These are phyloP conservation scores for Parietaria judaica DNA, from an alignment of 306 rosid species.

Conservation along the genomic window DNA sequence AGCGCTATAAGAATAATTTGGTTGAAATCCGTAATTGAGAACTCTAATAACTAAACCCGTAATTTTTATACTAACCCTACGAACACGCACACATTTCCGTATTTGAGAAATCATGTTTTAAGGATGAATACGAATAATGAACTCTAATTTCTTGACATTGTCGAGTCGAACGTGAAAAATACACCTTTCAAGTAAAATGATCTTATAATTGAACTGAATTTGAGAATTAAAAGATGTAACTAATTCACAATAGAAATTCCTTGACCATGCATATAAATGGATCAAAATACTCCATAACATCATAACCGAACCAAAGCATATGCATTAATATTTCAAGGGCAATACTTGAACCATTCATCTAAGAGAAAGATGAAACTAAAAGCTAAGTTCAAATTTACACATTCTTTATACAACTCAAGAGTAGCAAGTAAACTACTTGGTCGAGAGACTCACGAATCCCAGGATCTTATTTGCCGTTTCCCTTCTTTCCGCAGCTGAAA, in stretches of 20 bases:
- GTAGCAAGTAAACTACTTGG: too few species aligned
- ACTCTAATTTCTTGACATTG: too few species aligned
- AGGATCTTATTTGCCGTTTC: slow-evolving; percentile 16
- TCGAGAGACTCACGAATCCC: slow-evolving; percentile 9
- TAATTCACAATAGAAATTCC: neutral
- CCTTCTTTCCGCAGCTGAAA: slow-evolving; percentile 12
- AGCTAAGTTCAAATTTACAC: slow-evolving; percentile 8
- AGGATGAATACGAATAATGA: too few species aligned
- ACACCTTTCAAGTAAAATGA: neutral
- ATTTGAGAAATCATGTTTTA: too few species aligned
- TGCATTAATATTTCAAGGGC: neutral
- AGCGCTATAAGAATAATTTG: too few species aligned
- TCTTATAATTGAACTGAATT: neutral
- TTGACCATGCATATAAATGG: neutral
- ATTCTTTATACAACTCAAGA: slow-evolving; percentile 11
- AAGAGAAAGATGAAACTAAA: slow-evolving; percentile 2
- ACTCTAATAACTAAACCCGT: too few species aligned
- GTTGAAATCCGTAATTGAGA: too few species aligned
- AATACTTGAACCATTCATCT: neutral
- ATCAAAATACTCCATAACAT: neutral
- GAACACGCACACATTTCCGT: too few species aligned
- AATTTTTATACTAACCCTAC: too few species aligned
- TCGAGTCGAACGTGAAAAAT: too few species aligned
- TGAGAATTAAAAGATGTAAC: neutral
- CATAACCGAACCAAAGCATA: neutral